Evolutionary conservation across 805 yeast species (phyloP).

Genomic region (Candida patagonica): DNA sequence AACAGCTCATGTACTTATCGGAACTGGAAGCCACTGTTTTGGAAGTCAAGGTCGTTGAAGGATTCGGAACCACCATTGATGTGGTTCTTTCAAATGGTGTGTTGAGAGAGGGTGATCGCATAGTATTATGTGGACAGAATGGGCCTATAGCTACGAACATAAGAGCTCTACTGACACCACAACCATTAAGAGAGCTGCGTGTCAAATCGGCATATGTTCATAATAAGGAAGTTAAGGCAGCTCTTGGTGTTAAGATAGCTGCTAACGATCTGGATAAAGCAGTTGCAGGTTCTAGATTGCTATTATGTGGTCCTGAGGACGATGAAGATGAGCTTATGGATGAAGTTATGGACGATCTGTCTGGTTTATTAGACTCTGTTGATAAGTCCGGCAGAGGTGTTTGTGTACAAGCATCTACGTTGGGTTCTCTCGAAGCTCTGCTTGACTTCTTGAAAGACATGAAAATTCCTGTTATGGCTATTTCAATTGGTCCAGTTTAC

Average conservation of each 20-base stretch:
- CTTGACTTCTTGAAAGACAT: slow-evolving; percentile 93
- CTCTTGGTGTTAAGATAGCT: slow-evolving; percentile 96
- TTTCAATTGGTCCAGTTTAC: slow-evolving; percentile 95
- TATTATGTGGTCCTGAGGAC: slow-evolving; percentile 93
- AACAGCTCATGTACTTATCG: slow-evolving; percentile 92
- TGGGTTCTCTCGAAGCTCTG: slow-evolving; percentile 96
- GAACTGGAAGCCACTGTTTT: slow-evolving; percentile 91
- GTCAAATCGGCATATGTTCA: slow-evolving; percentile 94
- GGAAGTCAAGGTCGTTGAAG: slow-evolving; percentile 97
- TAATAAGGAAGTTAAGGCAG: slow-evolving; percentile 97
- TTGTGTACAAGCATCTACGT: slow-evolving; percentile 94
- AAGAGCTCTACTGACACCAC: slow-evolving; percentile 94
- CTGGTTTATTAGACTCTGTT: slow-evolving; percentile 88
- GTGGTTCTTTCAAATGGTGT: slow-evolving; percentile 96
- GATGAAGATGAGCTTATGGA: slow-evolving; percentile 97
- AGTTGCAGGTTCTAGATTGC: slow-evolving; percentile 94
- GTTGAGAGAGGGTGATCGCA: slow-evolving; percentile 86
- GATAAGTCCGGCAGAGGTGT: slow-evolving; percentile 96
- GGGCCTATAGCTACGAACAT: slow-evolving; percentile 97
- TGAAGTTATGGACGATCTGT: slow-evolving; percentile 96
- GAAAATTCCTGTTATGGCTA: slow-evolving; percentile 99
- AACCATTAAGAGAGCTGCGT: slow-evolving; percentile 92
- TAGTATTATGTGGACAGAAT: slow-evolving; percentile 93
- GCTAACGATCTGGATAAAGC: slow-evolving; percentile 98
- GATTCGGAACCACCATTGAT: slow-evolving; percentile 97